Evolutionary conservation across 768 basidiomycete genomes (phyloP), one percentile per base, ranked within the genome.

Genomic region (Dioszegia crocea): DNA sequence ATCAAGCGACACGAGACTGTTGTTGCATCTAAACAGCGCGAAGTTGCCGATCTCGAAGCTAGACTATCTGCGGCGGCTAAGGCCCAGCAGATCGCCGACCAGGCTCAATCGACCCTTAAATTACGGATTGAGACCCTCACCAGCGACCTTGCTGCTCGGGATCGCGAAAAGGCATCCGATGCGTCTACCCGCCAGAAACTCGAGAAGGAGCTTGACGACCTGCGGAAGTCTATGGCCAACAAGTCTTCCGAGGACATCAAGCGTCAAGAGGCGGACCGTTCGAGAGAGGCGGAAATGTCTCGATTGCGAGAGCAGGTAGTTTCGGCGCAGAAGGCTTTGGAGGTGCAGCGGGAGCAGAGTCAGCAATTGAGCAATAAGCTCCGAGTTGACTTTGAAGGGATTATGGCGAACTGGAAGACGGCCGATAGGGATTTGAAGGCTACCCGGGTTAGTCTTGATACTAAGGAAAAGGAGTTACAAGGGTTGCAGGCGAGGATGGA

Each of bases 221-320:
- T 98, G 8, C 86, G 92, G 6, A 79, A 83, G n/a, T 79, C 88
- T 14, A 83, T 96, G 79, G 85, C 86, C 45, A 88, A 88, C 1
- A 96, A 91, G 75, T 83, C 86, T 0, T 86, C 85, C 24, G 92
- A 97, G 74, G 92, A 91, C 68, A 87, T 84, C 9, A 86, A 86
- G 29, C 84, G 89, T 17, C 83, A 82, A 31, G 89, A 96, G 71
- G 90, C 85, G 0, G 89, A 91, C 74, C 86, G 86, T 76, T 87
- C 88, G 77, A 89, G 86, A 67, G 92, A 97, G 64, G 81, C 84
- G 44, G 94, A 99, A 76, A 84, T 97, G 11, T 75, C 78, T 0
- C 81, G 85, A 29, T 80, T 99, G 5, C 85, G 92, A 21, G 70
- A 72, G 10, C 86, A 90, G 67, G 82, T 83, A 21, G 69, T 73